Evolutionary conservation across 352 stramenopile species (phyloP).

Genomic region (Phytophthora meadii): DNA sequence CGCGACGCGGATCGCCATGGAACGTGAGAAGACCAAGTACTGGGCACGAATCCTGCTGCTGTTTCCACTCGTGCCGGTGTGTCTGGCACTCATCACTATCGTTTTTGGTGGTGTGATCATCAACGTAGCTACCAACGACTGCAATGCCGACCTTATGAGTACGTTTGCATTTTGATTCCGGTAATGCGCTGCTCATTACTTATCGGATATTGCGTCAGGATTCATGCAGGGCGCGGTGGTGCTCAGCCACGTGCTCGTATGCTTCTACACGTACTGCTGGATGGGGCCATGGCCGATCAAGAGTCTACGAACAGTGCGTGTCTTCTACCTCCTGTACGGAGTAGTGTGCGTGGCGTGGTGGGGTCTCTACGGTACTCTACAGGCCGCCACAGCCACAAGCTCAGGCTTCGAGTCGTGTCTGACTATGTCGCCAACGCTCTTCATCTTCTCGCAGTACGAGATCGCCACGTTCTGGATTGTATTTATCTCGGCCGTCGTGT

Average conservation of each 20-base stretch:
- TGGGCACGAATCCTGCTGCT: constrained; percentile 70
- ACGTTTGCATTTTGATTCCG: constrained; percentile 24
- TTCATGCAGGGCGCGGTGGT: constrained; percentile 74
- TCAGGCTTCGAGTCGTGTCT: constrained; percentile 76
- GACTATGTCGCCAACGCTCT: constrained; percentile 69
- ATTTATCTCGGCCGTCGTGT: constrained; percentile 52
- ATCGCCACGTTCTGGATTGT: constrained; percentile 72
- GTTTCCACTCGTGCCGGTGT: constrained; percentile 70
- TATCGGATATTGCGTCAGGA: constrained; percentile 32
- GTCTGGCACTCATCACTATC: constrained; percentile 64
- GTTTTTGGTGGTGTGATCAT: constrained; percentile 73
- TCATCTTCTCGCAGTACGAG: constrained; percentile 77
- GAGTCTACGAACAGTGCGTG: constrained; percentile 57
- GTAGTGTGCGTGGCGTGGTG: constrained; percentile 70
- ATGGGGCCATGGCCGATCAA: constrained; percentile 67
- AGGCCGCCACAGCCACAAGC: constrained; percentile 62
- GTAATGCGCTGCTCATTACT: constrained; percentile 13
- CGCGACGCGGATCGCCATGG: constrained; percentile 52
- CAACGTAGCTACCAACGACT: constrained; percentile 69
- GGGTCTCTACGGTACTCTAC: constrained; percentile 68
- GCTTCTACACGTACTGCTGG: constrained; percentile 81
- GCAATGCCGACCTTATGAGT: constrained; percentile 76
- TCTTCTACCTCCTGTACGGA: constrained; percentile 73
- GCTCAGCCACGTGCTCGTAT: constrained; percentile 67
- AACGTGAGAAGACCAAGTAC: constrained; percentile 77